phyloP scores from a whole-genome alignment of 129 eudicot genomes.

The Calendula officinalis region DNA sequence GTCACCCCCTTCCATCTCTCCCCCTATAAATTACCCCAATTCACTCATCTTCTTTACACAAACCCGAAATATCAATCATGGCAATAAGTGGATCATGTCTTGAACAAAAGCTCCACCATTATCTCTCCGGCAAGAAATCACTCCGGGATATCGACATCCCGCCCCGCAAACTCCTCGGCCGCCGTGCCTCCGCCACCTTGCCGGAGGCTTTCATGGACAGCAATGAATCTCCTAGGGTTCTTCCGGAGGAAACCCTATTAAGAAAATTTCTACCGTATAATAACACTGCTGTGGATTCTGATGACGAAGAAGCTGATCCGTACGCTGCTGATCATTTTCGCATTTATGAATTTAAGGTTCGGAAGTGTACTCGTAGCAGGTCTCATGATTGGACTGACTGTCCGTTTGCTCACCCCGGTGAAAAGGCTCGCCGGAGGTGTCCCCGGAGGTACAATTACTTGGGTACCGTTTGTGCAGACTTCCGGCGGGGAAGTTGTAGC shows the following conservation, averaged over 20 bases:
- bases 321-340: conserved; percentile 39
- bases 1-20: conserved; percentile 32
- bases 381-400: conserved; percentile 47
- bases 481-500: conserved; percentile 38
- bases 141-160: conserved; percentile 71
- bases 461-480: conserved; percentile 40
- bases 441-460: conserved; percentile 33
- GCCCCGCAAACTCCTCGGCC: conserved; percentile 72
- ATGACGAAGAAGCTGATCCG: conserved; percentile 30
- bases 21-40: conserved; percentile 20
- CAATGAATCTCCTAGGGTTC: conserved; percentile 30
- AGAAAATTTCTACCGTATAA: conserved; percentile 27
- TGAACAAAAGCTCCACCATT: conserved; percentile 35
- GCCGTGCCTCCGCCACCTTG: conserved; percentile 33
- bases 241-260: conserved; percentile 25
- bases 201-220: conserved; percentile 18
- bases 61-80: conserved; percentile 42
- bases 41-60: conserved; percentile 10
- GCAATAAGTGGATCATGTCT: conserved; percentile 42
- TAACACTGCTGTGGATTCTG: conserved; percentile 24
- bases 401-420: conserved; percentile 40
- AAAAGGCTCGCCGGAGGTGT: conserved; percentile 44
- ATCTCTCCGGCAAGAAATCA: conserved; percentile 43
- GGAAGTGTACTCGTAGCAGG: conserved; percentile 37
- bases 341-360: conserved; percentile 42